Percentiles rank a stretch among this genome's conserved stretches.
Conservation (phyloP, 1,284 basidiomycete genomes). For the Rhodotorula sp. region DNA sequence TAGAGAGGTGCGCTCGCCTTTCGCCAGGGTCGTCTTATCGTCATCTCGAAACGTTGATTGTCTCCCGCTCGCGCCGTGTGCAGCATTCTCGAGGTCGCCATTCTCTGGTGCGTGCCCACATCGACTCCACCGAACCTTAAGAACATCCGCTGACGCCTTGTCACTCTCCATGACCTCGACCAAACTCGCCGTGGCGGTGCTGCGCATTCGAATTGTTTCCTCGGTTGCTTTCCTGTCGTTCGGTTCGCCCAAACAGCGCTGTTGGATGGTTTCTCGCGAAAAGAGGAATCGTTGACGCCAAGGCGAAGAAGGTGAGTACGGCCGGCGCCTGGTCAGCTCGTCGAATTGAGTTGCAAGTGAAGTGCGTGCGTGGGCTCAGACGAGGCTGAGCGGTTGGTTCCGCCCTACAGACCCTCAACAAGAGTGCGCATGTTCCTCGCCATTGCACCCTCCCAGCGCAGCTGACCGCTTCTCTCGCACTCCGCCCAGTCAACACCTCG, state of each 20-base stretch:
- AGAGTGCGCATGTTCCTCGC: not conserved
- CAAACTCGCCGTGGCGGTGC: too few species aligned
- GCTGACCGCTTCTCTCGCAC: not conserved
- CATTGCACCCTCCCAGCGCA: not conserved
- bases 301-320: slow-evolving; percentile 46
- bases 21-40: too few species aligned
- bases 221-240: not conserved
- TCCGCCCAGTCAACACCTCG: slow-evolving; percentile 26
- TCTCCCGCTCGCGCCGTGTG: not conserved
- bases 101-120: slow-evolving; percentile 24
- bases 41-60: not conserved
- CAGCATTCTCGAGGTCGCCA: slow-evolving; percentile 40
- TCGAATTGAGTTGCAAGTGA: not conserved
- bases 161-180: too few species aligned
- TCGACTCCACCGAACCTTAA: rapidly evolving
- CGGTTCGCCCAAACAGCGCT: slow-evolving; percentile 7
- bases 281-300: slow-evolving; percentile 50
- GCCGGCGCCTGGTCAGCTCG: not conserved
- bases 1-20: slow-evolving; percentile 23
- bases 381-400: not conserved
- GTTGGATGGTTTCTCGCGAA: slow-evolving; percentile 51
- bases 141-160: too few species aligned
- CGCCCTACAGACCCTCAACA: slow-evolving; percentile 33
- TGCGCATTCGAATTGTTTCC: too few species aligned
- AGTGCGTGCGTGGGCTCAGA: not conserved